A percentile compares a stretch with the other conserved stretches of the same genome.
Conservation (phyloP, 2,329 filamentous ascomycete species). For the Alternaria burnsii region DNA sequence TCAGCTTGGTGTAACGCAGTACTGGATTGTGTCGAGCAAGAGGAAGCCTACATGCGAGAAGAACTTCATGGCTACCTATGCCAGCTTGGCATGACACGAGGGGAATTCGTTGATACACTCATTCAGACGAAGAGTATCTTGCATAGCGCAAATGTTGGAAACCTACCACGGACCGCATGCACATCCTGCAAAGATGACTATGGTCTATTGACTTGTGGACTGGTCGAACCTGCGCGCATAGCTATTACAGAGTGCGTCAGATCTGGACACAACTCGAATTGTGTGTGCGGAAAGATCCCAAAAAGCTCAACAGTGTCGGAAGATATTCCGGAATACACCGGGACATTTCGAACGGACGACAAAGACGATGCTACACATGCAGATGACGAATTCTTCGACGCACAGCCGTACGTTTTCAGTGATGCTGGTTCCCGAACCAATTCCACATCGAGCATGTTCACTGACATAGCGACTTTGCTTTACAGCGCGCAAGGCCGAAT, state of each 20-base stretch:
- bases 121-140: too few relatives aligned
- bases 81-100: not conserved
- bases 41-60: not conserved
- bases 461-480: slow-evolving; percentile 15
- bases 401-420: not conserved
- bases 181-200: not conserved
- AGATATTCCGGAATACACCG: not conserved
- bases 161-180: not conserved
- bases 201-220: slow-evolving; percentile 2
- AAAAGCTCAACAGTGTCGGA: too few relatives aligned
- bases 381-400: slow-evolving; percentile 2
- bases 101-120: too few relatives aligned
- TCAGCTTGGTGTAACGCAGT: slow-evolving; percentile 22
- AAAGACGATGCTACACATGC: not conserved
- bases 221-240: slow-evolving; percentile 20
- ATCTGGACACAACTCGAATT: not conserved
- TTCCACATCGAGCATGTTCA: slow-evolving; percentile 8
- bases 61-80: not conserved
- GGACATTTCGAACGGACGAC: not conserved
- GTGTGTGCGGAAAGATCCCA: too few relatives aligned
- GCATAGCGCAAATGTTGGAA: too few relatives aligned
- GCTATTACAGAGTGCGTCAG: slow-evolving; percentile 19
- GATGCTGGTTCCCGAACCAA: not conserved
- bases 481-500: slow-evolving; percentile 20
- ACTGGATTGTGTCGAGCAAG: slow-evolving; percentile 14